Percentiles rank a stretch among this genome's conserved stretches.
These are phyloP conservation scores for Angomonas deanei DNA, from an alignment of 208 protist species.

Conservation along the genomic window DNA sequence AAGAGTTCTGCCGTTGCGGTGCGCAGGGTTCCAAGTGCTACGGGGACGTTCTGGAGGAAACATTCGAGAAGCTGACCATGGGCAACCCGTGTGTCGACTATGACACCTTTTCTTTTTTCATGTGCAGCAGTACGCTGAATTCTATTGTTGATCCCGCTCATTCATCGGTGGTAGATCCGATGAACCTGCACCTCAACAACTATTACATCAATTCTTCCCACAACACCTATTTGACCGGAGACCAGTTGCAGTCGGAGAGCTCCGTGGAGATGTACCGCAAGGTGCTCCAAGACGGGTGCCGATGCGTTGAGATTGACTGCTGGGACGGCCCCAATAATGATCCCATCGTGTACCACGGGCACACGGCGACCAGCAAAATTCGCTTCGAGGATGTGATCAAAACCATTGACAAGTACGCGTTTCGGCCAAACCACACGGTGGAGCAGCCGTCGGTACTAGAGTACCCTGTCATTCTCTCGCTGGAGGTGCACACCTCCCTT, in stretches of 20 bases:
- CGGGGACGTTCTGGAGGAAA: background rate
- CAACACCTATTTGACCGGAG: constrained; percentile 90
- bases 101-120: constrained; percentile 19
- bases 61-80: background rate
- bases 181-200: constrained; percentile 40
- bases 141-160: constrained; percentile 12
- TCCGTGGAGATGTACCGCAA: constrained; percentile 41
- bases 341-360: constrained; percentile 64
- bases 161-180: constrained; percentile 22
- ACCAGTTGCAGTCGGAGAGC: constrained; percentile 72
- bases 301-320: constrained; percentile 65
- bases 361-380: constrained; percentile 60
- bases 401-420: constrained; percentile 44
- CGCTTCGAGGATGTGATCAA: constrained; percentile 47
- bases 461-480: constrained; percentile 58
- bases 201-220: constrained; percentile 89
- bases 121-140: constrained; percentile 15
- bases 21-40: background rate
- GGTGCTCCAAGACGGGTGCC: constrained; percentile 35
- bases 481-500: constrained; percentile 54
- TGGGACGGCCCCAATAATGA: constrained; percentile 51
- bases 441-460: background rate
- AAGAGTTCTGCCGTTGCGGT: constrained; percentile 19
- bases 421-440: constrained; percentile 5
- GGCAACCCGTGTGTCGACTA: background rate